These are phyloP conservation scores for Tylopilus balloui DNA, from an alignment of 768 basidiomycete genomes.

Conservation along the genomic window DNA sequence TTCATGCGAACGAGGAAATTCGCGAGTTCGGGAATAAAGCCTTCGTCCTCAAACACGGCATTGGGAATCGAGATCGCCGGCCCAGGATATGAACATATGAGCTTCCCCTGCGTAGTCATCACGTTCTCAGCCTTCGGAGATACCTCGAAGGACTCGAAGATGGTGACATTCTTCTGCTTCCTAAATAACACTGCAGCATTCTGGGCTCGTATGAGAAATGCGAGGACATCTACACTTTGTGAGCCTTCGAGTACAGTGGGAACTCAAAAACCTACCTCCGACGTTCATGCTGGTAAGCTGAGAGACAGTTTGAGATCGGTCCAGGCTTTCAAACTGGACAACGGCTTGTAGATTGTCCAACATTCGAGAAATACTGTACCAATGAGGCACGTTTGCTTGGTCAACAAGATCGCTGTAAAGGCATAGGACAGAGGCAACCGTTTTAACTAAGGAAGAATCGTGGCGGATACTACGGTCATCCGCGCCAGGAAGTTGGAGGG, in stretches of 20 bases:
- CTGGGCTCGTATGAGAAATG: constrained; percentile 40
- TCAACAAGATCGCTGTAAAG: constrained; percentile 14
- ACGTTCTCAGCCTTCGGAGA: constrained; percentile 35
- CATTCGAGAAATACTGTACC: constrained; percentile 33
- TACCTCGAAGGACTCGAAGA: constrained; percentile 46
- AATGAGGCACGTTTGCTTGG: constrained; percentile 14
- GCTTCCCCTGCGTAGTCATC: constrained; percentile 38
- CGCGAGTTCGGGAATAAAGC: constrained; percentile 34
- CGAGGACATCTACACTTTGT: constrained; percentile 31
- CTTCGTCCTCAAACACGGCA: constrained; percentile 21
- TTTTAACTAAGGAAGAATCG: constrained; percentile 26
- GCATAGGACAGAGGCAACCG: constrained; percentile 15
- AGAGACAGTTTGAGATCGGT: constrained; percentile 1
- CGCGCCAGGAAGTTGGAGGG: constrained; percentile 37
- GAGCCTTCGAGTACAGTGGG: not conserved
- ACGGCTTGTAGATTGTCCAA: constrained; percentile 21
- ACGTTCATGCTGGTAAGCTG: constrained; percentile 9
- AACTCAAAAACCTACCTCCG: constrained; percentile 1
- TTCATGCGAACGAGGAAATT: constrained; percentile 36
- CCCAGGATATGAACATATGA: constrained; percentile 44
- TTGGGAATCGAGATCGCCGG: constrained; percentile 38
- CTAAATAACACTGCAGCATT: constrained; percentile 46
- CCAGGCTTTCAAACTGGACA: constrained; percentile 12
- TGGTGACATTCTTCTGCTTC: constrained; percentile 21
- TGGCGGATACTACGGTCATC: constrained; percentile 28